phyloP scores from a whole-genome alignment of 805 yeast species.

The Ogataea salicorniae region DNA sequence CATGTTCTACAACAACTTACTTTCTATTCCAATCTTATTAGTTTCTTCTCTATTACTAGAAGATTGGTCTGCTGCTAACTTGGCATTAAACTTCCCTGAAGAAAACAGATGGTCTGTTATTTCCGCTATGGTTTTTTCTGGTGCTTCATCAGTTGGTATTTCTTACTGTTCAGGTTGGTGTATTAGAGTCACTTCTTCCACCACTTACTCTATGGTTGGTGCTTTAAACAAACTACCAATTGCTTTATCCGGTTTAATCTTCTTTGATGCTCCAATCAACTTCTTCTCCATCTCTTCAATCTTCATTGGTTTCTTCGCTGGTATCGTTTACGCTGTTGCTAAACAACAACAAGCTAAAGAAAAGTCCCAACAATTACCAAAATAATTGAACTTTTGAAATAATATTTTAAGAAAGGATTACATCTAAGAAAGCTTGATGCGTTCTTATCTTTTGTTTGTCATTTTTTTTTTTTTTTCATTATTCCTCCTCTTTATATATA shows the following conservation, averaged over 20 bases:
- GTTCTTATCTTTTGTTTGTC: too few relatives aligned
- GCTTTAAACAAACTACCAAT: conserved; percentile 97
- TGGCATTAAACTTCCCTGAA: conserved; percentile 72
- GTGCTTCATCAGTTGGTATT: conserved; percentile 92
- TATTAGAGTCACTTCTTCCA: conserved; percentile 97
- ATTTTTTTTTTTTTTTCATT: too few relatives aligned
- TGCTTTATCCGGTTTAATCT: conserved; percentile 89
- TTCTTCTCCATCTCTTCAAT: conserved; percentile 86
- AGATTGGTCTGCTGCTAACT: conserved; percentile 86
- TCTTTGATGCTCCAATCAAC: conserved; percentile 93
- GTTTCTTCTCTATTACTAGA: conserved; percentile 72
- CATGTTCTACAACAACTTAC: conserved; percentile 94
- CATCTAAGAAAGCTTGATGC: too few relatives aligned
- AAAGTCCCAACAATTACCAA: conserved; percentile 31
- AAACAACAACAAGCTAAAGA: conserved; percentile 79
- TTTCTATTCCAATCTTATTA: conserved; percentile 86
- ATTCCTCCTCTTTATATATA: too few relatives aligned
- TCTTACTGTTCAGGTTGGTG: conserved; percentile 99
- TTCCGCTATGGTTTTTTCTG: conserved; percentile 84
- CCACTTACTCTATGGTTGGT: conserved; percentile 99
- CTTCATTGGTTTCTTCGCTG: conserved; percentile 90
- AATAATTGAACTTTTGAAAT: conserved; percentile 12
- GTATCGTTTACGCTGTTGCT: conserved; percentile 92
- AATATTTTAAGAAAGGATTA: background rate
- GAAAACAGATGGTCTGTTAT: conserved; percentile 64